These are phyloP conservation scores for Camillea tinctor DNA, from an alignment of 2,329 filamentous ascomycete genomes.

Conservation along the genomic window DNA sequence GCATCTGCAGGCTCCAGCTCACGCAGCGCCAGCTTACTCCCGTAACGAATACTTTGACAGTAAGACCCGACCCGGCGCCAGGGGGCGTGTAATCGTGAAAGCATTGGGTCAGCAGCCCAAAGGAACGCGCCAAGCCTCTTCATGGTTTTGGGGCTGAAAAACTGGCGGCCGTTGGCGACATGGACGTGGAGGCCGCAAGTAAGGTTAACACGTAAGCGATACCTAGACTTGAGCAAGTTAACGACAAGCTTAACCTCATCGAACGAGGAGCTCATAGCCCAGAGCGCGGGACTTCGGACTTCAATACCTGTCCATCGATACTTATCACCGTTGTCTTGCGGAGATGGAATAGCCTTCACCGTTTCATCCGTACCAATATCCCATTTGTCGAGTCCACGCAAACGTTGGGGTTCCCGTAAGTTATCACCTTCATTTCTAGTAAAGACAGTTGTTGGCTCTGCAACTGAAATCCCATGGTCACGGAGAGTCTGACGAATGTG, in stretches of 20 bases:
- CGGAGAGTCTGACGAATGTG: constrained; percentile 18
- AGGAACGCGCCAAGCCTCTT: constrained; percentile 33
- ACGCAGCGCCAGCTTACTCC: constrained; percentile 11
- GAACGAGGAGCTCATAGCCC: constrained; percentile 27
- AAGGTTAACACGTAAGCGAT: constrained; percentile 34
- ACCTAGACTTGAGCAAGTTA: constrained; percentile 30
- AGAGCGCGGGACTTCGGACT: constrained; percentile 35
- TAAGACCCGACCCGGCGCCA: constrained; percentile 23
- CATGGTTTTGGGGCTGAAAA: constrained; percentile 28
- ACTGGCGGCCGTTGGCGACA: constrained; percentile 34
- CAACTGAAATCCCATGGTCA: constrained; percentile 16
- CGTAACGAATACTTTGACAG: constrained; percentile 17
- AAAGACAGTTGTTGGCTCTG: not conserved
- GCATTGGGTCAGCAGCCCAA: constrained; percentile 37
- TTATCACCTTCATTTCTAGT: not conserved
- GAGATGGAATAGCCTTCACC: constrained; percentile 2
- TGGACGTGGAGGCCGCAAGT: constrained; percentile 38
- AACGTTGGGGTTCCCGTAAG: constrained; percentile 4
- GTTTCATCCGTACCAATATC: constrained; percentile 9
- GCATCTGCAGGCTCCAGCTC: constrained; percentile 1
- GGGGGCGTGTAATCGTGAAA: constrained; percentile 37
- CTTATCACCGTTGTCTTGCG: not conserved
- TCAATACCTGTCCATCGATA: constrained; percentile 31
- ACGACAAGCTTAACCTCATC: constrained; percentile 32
- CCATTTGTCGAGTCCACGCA: constrained; percentile 17